Evolutionary conservation across 176 grass and related monocot genomes (phyloP).

Genomic region (Oryza brachyantha): DNA sequence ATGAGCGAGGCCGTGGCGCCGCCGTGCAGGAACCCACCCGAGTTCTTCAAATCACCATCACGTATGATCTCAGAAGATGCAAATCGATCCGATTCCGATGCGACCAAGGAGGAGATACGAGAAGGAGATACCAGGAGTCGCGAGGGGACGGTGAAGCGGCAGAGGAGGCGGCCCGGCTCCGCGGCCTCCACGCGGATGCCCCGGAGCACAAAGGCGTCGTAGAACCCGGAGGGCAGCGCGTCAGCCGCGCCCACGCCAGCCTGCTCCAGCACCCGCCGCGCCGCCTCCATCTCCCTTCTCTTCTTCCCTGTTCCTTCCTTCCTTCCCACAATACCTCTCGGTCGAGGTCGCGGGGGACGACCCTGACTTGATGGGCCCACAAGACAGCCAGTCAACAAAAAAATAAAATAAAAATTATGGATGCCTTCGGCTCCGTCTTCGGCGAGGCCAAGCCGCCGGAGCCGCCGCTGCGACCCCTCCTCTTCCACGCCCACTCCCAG

Average conservation of each 20-base stretch:
- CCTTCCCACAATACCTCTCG: too few relatives aligned
- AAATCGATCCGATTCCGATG: background rate
- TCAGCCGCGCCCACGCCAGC: constrained; percentile 37
- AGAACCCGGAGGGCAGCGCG: constrained; percentile 62
- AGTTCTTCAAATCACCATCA: constrained; percentile 44
- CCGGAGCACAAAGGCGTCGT: constrained; percentile 82
- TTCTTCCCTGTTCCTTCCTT: too few relatives aligned
- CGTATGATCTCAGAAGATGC: background rate
- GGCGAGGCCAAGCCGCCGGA: constrained; percentile 49
- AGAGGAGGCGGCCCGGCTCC: constrained; percentile 71
- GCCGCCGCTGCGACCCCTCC: constrained; percentile 13
- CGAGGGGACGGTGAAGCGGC: constrained; percentile 66
- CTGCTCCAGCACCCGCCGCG: constrained; percentile 62
- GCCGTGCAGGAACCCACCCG: constrained; percentile 82
- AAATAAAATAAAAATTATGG: background rate
- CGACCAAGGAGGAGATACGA: too few relatives aligned
- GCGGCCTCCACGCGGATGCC: constrained; percentile 64
- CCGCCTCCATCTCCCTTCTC: constrained; percentile 48
- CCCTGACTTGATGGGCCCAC: background rate
- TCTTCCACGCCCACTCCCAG: constrained; percentile 42
- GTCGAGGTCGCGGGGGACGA: too few relatives aligned
- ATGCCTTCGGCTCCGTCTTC: constrained; percentile 39
- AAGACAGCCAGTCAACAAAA: background rate
- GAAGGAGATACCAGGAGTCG: constrained; percentile 60
- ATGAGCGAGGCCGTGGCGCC: constrained; percentile 82